Conservation (phyloP, 208 protist genomes). For the Blastocrithidia nonstop region DNA sequence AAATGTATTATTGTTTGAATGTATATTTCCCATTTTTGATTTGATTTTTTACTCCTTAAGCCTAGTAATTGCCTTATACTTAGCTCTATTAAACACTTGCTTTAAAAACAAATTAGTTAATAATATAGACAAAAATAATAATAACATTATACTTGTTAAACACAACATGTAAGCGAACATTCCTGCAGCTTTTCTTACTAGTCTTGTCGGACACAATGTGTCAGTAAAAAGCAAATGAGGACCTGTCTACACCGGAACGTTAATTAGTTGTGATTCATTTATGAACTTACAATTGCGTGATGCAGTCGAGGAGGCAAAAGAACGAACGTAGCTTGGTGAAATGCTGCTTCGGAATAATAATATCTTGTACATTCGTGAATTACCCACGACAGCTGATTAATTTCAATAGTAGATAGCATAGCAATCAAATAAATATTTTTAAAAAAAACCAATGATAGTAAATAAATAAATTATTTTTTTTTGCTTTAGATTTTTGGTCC, state of each 20-base stretch:
- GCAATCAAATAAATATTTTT: slow-evolving; percentile 1
- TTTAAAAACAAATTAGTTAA: neutral
- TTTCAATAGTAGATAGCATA: slow-evolving; percentile 6
- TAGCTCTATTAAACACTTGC: slow-evolving; percentile 4
- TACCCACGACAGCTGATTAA: no score
- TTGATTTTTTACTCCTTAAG: slow-evolving; percentile 2
- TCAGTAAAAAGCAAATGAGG: slow-evolving; percentile 98
- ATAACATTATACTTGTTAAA: neutral
- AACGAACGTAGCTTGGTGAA: slow-evolving; percentile 64
- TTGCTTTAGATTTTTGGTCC: neutral
- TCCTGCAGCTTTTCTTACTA: slow-evolving; percentile 83
- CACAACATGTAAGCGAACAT: slow-evolving; percentile 50
- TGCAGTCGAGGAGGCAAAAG: slow-evolving; percentile 51
- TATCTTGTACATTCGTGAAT: slow-evolving; percentile 79
- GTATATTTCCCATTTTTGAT: slow-evolving; percentile 6
- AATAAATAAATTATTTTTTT: neutral
- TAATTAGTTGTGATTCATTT: slow-evolving; percentile 93
- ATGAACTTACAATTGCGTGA: slow-evolving; percentile 95
- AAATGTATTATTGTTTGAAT: slow-evolving; percentile 7
- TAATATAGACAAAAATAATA: neutral
- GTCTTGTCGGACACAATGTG: slow-evolving; percentile 89
- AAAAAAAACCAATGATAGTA: neutral
- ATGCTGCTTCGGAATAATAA: slow-evolving; percentile 84
- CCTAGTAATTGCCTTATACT: neutral
- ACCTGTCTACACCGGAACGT: slow-evolving; percentile 92